Evolutionary conservation across 805 yeast species (phyloP).

Genomic region (Candida montana): DNA sequence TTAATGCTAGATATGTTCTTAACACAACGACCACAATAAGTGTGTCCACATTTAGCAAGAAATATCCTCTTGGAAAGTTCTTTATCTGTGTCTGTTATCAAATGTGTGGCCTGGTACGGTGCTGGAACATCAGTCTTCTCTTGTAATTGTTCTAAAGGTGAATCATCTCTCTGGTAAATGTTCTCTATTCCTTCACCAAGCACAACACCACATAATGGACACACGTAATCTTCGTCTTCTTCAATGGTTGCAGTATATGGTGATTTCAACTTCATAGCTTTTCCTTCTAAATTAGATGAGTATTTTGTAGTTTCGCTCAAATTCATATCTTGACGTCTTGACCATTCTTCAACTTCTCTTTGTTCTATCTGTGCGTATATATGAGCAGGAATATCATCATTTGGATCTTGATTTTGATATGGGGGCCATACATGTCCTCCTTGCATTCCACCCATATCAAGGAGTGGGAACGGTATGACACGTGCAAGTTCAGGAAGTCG

Average conservation of each 20-base stretch:
- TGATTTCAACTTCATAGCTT: neutral
- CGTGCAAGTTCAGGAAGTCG: no score
- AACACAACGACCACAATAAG: slow-evolving; percentile 82
- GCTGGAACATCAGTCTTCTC: slow-evolving; percentile 40
- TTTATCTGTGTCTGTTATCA: slow-evolving; percentile 48
- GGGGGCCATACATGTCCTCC: no score
- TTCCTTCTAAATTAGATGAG: neutral
- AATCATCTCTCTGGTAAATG: slow-evolving; percentile 35
- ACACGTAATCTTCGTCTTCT: slow-evolving; percentile 36
- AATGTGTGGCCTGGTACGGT: slow-evolving; percentile 56
- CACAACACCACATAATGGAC: slow-evolving; percentile 66
- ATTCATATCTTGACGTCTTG: slow-evolving; percentile 11
- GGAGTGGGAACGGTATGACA: no score
- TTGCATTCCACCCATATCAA: no score
- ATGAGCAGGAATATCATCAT: slow-evolving; percentile 10
- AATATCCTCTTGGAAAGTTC: slow-evolving; percentile 64
- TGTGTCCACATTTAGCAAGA: slow-evolving; percentile 72
- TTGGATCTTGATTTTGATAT: no score
- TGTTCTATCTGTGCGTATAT: slow-evolving; percentile 15
- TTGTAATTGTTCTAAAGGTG: slow-evolving; percentile 27
- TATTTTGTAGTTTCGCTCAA: slow-evolving; percentile 3
- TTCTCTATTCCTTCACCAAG: slow-evolving; percentile 72
- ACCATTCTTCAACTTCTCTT: slow-evolving; percentile 16
- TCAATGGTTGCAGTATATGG: slow-evolving; percentile 26
- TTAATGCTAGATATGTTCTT: slow-evolving; percentile 49